A percentile compares a stretch with the other conserved stretches of the same genome.
phyloP scores from a whole-genome alignment of 768 basidiomycete genomes.

The Tulasnella sp. region DNA sequence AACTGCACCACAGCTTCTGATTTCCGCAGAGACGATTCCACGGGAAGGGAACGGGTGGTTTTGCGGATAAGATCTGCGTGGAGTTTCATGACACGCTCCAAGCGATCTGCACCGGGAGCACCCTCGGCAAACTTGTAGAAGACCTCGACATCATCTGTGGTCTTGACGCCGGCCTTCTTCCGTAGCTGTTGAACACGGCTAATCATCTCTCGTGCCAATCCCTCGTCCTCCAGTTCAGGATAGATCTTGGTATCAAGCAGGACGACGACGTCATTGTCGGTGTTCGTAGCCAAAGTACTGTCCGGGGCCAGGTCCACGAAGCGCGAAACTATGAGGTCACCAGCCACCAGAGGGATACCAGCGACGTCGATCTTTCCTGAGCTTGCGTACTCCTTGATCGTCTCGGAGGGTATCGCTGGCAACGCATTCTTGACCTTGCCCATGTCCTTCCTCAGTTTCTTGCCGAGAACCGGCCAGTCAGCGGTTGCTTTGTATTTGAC shows the following conservation, averaged over 20 bases:
- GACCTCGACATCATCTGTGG: conserved; percentile 86
- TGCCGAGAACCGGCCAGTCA: conserved; percentile 90
- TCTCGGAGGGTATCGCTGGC: conserved; percentile 68
- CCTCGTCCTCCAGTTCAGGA: conserved; percentile 76
- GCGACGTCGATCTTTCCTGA: conserved; percentile 74
- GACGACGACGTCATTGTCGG: conserved; percentile 91
- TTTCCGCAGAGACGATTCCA: conserved; percentile 42
- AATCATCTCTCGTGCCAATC: conserved; percentile 78
- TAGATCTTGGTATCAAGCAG: conserved; percentile 84
- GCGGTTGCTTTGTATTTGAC: conserved; percentile 86
- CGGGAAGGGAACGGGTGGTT: conserved; percentile 63
- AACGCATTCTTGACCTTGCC: conserved; percentile 80
- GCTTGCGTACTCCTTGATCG: conserved; percentile 61
- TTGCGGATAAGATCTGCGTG: conserved; percentile 59
- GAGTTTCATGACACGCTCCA: conserved; percentile 50
- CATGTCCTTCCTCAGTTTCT: conserved; percentile 87
- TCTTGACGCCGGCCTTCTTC: conserved; percentile 91
- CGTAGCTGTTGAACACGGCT: conserved; percentile 91
- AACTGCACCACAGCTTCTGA: conserved; percentile 43
- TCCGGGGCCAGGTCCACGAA: conserved; percentile 68
- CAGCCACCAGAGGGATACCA: conserved; percentile 78
- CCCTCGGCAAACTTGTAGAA: conserved; percentile 74
- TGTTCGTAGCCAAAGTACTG: conserved; percentile 55
- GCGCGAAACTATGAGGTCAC: conserved; percentile 86
- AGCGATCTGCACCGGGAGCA: conserved; percentile 38